phyloP scores from a whole-genome alignment of 139 green algal species.

The Chlorella sorokiniana region DNA sequence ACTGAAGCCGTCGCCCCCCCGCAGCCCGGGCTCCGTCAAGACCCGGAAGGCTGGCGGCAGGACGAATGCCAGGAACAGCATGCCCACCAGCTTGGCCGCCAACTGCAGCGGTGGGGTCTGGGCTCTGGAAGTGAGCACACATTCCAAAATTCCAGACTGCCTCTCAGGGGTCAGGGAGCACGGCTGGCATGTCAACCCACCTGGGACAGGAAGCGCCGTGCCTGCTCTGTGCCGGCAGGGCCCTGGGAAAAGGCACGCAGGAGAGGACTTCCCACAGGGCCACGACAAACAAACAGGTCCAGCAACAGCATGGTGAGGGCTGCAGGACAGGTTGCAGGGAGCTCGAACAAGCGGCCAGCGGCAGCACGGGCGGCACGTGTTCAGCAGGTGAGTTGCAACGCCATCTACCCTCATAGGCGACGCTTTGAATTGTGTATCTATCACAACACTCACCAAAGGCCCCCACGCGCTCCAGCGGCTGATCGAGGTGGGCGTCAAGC shows the following conservation, averaged over 20 bases:
- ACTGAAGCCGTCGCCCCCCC: not conserved
- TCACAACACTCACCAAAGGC: not conserved
- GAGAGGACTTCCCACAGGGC: not conserved
- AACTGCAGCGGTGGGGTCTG: not conserved
- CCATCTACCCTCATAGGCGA: too few relatives aligned
- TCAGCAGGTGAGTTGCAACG: too few relatives aligned
- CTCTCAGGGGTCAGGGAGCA: not conserved
- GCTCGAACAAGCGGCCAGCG: too few relatives aligned
- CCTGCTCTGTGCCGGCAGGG: not conserved
- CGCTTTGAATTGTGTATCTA: too few relatives aligned
- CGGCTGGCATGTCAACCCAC: not conserved
- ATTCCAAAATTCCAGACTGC: not conserved
- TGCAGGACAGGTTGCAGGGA: not conserved
- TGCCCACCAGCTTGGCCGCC: conserved; percentile 30
- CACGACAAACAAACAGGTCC: conserved; percentile 14
- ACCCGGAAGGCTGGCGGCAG: conserved; percentile 6
- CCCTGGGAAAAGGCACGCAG: conserved; percentile 1
- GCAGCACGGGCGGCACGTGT: too few relatives aligned
- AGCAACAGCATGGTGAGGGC: conserved; percentile 6
- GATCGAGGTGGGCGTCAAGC: not conserved
- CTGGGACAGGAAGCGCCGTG: conserved; percentile 24
- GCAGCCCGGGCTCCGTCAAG: not conserved
- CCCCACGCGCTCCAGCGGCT: not conserved
- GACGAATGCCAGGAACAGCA: conserved; percentile 7
- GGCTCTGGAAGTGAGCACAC: not conserved